Evolutionary conservation across 495 filamentous ascomycete genomes (phyloP).

Genomic region (Penicillium bialowiezense): DNA sequence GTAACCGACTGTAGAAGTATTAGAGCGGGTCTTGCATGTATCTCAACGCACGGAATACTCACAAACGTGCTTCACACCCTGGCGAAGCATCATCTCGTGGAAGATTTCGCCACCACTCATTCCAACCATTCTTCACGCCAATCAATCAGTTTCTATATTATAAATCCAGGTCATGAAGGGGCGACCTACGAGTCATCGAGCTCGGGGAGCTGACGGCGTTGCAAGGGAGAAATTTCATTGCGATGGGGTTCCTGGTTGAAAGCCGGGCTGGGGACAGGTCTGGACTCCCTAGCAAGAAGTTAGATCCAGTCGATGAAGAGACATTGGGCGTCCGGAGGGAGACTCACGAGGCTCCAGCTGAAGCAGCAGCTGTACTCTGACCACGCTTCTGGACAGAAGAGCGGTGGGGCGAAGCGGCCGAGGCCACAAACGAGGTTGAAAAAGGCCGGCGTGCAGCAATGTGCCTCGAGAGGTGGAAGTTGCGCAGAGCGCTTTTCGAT

Average conservation of each 20-base stretch:
- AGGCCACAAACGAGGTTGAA: conserved; percentile 38
- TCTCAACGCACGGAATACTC: conserved; percentile 38
- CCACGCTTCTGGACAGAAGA: conserved; percentile 43
- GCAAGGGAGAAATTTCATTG: conserved; percentile 69
- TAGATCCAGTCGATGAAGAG: neutral
- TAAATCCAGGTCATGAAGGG: neutral
- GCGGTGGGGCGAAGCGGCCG: conserved; percentile 46
- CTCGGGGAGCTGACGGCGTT: conserved; percentile 55
- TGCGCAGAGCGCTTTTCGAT: conserved; percentile 46
- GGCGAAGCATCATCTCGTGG: conserved; percentile 97
- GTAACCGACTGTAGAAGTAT: conserved; percentile 25
- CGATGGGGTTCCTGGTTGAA: conserved; percentile 64
- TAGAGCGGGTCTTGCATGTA: conserved; percentile 5
- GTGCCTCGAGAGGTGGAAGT: conserved; percentile 41
- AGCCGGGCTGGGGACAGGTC: conserved; percentile 64
- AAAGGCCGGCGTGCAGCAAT: conserved; percentile 39
- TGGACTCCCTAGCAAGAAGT: conserved; percentile 29
- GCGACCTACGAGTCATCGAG: conserved; percentile 68
- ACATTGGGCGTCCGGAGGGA: neutral
- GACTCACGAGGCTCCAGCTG: conserved; percentile 38
- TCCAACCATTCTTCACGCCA: conserved; percentile 73
- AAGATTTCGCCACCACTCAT: conserved; percentile 96
- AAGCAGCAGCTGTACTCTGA: conserved; percentile 49
- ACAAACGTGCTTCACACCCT: conserved; percentile 90
- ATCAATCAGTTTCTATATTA: conserved; percentile 11